phyloP scores from a whole-genome alignment of 2,329 filamentous ascomycete species.

The Periglandula ipomoeae region DNA sequence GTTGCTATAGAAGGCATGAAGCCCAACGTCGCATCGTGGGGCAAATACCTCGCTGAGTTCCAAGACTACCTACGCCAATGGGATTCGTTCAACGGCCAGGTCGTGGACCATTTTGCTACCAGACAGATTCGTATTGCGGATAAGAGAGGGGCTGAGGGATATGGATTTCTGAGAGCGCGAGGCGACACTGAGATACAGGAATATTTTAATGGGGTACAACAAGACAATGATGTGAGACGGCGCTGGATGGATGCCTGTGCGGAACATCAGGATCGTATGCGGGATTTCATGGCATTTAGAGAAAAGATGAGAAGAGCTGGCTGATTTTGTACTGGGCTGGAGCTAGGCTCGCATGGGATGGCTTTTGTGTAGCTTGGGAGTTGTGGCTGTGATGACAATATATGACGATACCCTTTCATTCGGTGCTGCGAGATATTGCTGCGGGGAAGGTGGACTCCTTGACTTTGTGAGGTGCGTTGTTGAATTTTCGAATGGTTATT shows the following conservation, averaged over 20 bases:
- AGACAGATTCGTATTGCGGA: constrained; percentile 35
- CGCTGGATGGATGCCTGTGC: constrained; percentile 52
- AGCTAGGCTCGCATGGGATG: background rate
- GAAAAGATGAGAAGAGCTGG: constrained; percentile 27
- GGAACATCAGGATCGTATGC: constrained; percentile 49
- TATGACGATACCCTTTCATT: background rate
- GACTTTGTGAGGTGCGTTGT: too few species aligned
- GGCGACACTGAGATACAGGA: constrained; percentile 40
- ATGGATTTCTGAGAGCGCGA: constrained; percentile 33
- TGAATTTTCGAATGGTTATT: too few species aligned
- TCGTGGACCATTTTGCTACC: constrained; percentile 47
- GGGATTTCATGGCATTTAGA: constrained; percentile 44
- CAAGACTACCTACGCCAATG: constrained; percentile 43
- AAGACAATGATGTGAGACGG: constrained; percentile 54
- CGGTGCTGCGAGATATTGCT: too few species aligned
- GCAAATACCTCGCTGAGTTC: constrained; percentile 44
- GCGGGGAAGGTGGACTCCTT: too few species aligned
- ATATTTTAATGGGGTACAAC: constrained; percentile 51
- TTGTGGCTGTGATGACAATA: background rate
- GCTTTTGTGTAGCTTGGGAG: background rate
- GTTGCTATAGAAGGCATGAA: constrained; percentile 34
- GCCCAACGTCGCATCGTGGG: constrained; percentile 34
- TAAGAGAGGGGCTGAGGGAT: constrained; percentile 31
- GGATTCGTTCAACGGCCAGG: constrained; percentile 38
- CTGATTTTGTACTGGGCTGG: constrained; percentile 4